phyloP scores from a whole-genome alignment of 2,329 filamentous ascomycete genomes.

The Botrytis galanthina region DNA sequence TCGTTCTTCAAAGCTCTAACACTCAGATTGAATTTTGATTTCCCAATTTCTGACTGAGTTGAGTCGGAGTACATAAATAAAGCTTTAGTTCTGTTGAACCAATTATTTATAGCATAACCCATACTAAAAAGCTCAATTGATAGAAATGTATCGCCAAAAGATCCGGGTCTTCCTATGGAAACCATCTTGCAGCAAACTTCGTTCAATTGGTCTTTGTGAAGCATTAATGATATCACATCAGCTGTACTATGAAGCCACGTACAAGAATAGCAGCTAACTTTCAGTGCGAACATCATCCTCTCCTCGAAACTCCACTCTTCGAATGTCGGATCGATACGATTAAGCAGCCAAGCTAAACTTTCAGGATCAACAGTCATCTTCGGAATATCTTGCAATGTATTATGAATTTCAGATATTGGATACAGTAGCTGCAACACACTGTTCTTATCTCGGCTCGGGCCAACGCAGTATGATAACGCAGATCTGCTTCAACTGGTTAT shows the following conservation, averaged over 20 bases:
- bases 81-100: fast-evolving
- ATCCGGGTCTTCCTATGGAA: not conserved
- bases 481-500: not conserved
- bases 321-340: not conserved
- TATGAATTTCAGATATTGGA: not conserved
- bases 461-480: not conserved
- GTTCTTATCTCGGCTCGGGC: no score
- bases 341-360: fast-evolving
- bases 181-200: not conserved
- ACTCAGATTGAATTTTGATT: not conserved
- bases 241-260: fast-evolving
- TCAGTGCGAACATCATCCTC: not conserved
- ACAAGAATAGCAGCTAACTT: fast-evolving
- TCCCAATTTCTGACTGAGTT: not conserved
- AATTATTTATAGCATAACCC: no score
- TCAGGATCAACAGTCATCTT: fast-evolving
- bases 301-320: not conserved
- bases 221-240: not conserved
- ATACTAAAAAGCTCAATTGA: no score
- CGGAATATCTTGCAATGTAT: fast-evolving
- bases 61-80: fast-evolving
- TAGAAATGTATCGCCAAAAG: fast-evolving
- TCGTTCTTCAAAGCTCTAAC: fast-evolving
- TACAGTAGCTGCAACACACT: not conserved
- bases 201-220: not conserved